Evolutionary conservation across 1,139 yeast genomes (phyloP).

Genomic region (Lodderomyces elongisporus): DNA sequence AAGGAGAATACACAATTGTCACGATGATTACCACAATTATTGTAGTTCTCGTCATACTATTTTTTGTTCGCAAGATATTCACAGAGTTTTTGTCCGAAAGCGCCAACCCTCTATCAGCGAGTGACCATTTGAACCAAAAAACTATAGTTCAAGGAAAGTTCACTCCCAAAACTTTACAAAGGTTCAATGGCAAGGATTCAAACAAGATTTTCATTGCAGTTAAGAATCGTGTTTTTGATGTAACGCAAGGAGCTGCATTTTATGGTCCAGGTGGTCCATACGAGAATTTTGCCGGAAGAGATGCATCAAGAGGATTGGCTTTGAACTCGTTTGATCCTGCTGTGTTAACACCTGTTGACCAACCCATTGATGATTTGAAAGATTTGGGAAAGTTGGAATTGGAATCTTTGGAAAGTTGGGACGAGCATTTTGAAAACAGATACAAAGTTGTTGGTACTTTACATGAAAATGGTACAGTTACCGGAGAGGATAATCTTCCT

Average conservation of each 20-base stretch:
- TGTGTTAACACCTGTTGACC: conserved; percentile 51
- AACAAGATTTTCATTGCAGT: conserved; percentile 80
- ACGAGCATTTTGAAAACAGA: conserved; percentile 72
- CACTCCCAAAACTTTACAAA: conserved; percentile 69
- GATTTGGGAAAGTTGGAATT: conserved; percentile 60
- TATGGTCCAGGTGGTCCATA: conserved; percentile 98
- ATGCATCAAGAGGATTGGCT: conserved; percentile 93
- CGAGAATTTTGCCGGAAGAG: conserved; percentile 93
- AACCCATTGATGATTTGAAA: conserved; percentile 67
- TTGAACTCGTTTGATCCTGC: conserved; percentile 76
- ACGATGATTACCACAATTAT: conserved; percentile 23
- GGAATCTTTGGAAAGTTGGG: conserved; percentile 80
- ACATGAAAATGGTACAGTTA: conserved; percentile 17
- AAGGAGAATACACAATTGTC: neutral
- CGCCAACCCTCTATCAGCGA: conserved; percentile 14
- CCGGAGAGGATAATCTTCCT: conserved; percentile 6
- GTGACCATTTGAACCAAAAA: conserved; percentile 23
- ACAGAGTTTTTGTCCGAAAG: conserved; percentile 16
- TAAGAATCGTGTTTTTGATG: conserved; percentile 82
- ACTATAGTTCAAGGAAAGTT: conserved; percentile 75
- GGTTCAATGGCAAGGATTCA: conserved; percentile 76
- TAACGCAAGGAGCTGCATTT: conserved; percentile 72
- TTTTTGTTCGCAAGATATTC: conserved; percentile 20
- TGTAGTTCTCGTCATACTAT: conserved; percentile 20
- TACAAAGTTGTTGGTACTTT: conserved; percentile 66